Base-by-base conservation (phyloP, 2,329 filamentous ascomycete species). In the Escovopsis sp. region DNA sequence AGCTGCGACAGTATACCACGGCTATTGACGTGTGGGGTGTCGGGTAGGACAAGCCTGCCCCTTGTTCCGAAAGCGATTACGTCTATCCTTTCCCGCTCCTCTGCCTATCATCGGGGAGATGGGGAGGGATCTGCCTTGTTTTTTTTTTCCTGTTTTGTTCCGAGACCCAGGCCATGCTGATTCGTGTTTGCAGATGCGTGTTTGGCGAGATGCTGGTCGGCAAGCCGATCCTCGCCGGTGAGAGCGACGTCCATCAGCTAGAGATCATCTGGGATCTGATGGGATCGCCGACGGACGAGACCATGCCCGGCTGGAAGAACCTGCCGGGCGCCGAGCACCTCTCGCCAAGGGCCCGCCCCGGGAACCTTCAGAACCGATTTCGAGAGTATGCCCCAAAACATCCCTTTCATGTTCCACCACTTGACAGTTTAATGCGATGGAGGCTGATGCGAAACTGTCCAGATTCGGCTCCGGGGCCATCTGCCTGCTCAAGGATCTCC, bases 1-100 rank as follows among this genome's bases (percentile, higher is more conserved):
- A 89, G 49, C 70, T 98, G 30, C 80, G 87, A 53, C 78, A 78
- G 50, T 98, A 98, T 62, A 98, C 91, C n/a, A 86, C 88, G 12
- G 88, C 91, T 9, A 95, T 98, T 54, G 91, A 98, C 61, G 78
- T 98, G 65, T 98, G 91, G 91, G 91, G 91, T 53, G 89, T 95
- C 51, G 91, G 89, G 83, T 88, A 69, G 67, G 77, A 59, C 41
- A 12, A 26, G 18, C 26, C 10, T 10, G 10, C 33, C 15, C 15
- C 15, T 15, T 15, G 15, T 15, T 15, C 15, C 15, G 15, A 15
- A 15, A 15, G 15, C 15, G 18, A 37, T 10, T 28, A 39, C 15
- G 15, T 28, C 26, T 18, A 8, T 36, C 9, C 15, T 9, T 18
- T 6, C n/a, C 4, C 26, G 8, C 26, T 8, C 3, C n/a, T 1